Conservation (phyloP, 306 rosid genomes). For the Pachyrhizus erosus region DNA sequence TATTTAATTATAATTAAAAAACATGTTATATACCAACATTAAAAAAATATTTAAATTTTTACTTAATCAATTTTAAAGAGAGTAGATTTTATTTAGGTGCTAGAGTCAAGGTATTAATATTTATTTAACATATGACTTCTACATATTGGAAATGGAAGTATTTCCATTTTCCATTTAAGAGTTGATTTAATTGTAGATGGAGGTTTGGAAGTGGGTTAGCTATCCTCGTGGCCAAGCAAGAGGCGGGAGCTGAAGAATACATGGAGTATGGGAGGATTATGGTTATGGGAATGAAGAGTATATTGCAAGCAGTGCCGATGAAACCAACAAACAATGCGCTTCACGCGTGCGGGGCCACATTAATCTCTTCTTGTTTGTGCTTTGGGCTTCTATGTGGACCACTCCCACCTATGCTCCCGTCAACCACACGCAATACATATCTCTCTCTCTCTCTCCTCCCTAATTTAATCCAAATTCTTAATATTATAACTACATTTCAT, state of each 20-base stretch:
- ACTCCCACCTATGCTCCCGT: slow-evolving; percentile 27
- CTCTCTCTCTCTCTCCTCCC: neutral
- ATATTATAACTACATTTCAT: neutral
- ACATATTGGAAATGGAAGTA: no score
- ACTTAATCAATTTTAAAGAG: no score
- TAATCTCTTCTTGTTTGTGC: neutral
- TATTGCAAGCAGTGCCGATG: slow-evolving; percentile 4
- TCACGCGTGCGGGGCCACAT: slow-evolving; percentile 43
- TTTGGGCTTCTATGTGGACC: slow-evolving; percentile 24
- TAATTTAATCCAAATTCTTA: neutral
- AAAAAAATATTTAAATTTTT: no score
- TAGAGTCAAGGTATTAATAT: no score
- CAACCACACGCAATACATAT: slow-evolving; percentile 22
- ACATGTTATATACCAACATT: no score
- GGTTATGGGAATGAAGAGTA: neutral
- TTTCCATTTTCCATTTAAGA: no score
- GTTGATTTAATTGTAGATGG: no score
- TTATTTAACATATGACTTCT: no score
- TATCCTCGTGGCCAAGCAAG: no score
- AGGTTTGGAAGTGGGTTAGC: neutral
- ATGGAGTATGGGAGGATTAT: neutral
- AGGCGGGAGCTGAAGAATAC: neutral
- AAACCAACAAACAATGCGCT: slow-evolving; percentile 1
- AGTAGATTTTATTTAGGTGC: no score
- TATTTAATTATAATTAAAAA: no score